These are phyloP conservation scores for Ophiocordyceps robertsii DNA, from an alignment of 2,329 filamentous ascomycete genomes.

Conservation along the genomic window DNA sequence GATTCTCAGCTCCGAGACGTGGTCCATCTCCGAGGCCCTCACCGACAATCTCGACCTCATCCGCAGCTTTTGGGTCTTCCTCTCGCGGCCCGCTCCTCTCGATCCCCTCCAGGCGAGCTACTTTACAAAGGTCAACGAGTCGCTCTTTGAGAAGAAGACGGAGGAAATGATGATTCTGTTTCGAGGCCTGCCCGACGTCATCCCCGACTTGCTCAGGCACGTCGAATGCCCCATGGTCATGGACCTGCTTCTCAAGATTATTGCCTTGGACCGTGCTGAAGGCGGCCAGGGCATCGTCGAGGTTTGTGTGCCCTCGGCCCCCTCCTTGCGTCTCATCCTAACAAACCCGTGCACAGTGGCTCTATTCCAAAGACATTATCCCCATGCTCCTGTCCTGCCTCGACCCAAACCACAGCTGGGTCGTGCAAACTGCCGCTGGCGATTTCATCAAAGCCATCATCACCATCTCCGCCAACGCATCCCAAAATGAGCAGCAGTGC, in stretches of 20 bases:
- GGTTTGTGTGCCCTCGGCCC: constrained; percentile 34
- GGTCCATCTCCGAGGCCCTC: constrained; percentile 88
- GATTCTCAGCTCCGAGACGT: constrained; percentile 87
- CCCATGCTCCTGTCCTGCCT: constrained; percentile 78
- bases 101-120: constrained; percentile 93
- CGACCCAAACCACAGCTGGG: constrained; percentile 69
- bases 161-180: constrained; percentile 91
- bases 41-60: constrained; percentile 72
- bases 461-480: constrained; percentile 95
- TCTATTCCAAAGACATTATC: constrained; percentile 79
- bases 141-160: constrained; percentile 94
- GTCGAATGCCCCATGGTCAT: constrained; percentile 98
- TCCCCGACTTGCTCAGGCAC: constrained; percentile 78
- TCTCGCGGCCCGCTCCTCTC: constrained; percentile 70
- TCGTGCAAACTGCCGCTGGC: constrained; percentile 89
- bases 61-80: constrained; percentile 79
- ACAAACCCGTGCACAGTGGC: constrained; percentile 51
- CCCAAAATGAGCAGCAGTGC: constrained; percentile 95
- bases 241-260: constrained; percentile 93
- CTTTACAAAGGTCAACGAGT: constrained; percentile 97
- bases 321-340: constrained; percentile 4
- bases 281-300: constrained; percentile 88
- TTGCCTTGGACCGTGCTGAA: constrained; percentile 86
- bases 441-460: constrained; percentile 99
- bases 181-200: constrained; percentile 67